Base-by-base conservation (phyloP, 2,329 filamentous ascomycete genomes). In the Polytolypa hystricis region DNA sequence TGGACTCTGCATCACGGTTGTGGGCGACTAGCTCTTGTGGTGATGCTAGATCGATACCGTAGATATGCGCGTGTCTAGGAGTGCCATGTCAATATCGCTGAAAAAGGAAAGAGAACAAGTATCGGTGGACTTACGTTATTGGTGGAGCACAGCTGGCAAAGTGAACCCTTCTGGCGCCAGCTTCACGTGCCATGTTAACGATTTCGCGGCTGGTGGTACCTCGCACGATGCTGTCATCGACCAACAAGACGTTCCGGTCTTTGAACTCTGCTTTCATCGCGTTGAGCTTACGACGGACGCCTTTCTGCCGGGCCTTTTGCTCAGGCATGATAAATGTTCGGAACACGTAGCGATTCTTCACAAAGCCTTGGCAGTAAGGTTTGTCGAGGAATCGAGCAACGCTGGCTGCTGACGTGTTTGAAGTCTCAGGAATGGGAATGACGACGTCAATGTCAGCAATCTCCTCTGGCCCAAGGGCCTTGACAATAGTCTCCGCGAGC, bases 311-410 rank as follows among this genome's bases (percentile, higher is more conserved):
- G 12, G 78, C 73, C 47, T 76, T 76, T 58, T 95, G 87, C 18
- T 81, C 81, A 2, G 87, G 79, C 79, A 84, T 82, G 54, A 86
- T 89, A 57, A 89, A 91, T 1, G 84, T 93, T 33, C 84, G 74
- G 69, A 84, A 86, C 42, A 93, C 81, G 56, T 93, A 93, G 35
- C 84, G 73, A 60, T 93, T 93, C 70, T 91, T 93, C 45, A 93
- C 79, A 50, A 93, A 89, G 2, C 79, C 86, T 53, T 84, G 81
- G 40, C 74, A 79, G 52, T 82, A 85, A 1, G 82, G 81, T 56
- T 84, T 86, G 47, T 77, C 72, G 12, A 94, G 70, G 27, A 74
- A 70, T 50, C 79, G 74, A n/a, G 85, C 80, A 17, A 93, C 72
- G 32, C 74, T 76, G 6, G 82, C 75, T 2, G 86, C 85, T 1